Conservation (phyloP, 352 stramenopile species). For the Pythium scleroteichum region DNA sequence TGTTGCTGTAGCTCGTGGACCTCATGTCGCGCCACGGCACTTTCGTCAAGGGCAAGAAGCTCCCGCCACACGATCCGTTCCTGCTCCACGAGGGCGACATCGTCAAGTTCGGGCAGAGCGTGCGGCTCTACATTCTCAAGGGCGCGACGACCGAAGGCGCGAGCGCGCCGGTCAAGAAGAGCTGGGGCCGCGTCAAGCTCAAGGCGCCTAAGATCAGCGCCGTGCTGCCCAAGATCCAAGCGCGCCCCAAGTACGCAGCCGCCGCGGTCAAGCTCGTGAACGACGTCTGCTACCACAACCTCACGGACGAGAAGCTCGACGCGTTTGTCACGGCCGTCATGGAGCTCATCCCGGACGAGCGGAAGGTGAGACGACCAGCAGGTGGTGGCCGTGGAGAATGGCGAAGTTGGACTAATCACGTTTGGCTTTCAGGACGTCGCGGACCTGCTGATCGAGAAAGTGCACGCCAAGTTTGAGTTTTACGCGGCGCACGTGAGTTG, state of each 20-base stretch:
- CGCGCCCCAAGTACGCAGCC: slow-evolving; percentile 57
- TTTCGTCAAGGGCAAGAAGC: slow-evolving; percentile 81
- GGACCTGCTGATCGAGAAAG: slow-evolving; percentile 82
- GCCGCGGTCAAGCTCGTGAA: slow-evolving; percentile 80
- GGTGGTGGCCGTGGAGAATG: too few relatives aligned
- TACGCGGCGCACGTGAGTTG: slow-evolving; percentile 65
- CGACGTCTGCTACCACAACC: slow-evolving; percentile 76
- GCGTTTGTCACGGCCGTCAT: slow-evolving; percentile 67
- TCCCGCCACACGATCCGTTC: slow-evolving; percentile 82
- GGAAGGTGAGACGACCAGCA: slow-evolving; percentile 42
- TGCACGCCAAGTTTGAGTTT: slow-evolving; percentile 83
- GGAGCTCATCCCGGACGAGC: slow-evolving; percentile 68
- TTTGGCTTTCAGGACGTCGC: slow-evolving; percentile 73
- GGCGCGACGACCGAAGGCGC: slow-evolving; percentile 57
- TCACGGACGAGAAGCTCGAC: slow-evolving; percentile 73
- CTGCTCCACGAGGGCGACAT: slow-evolving; percentile 84
- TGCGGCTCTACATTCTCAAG: slow-evolving; percentile 84
- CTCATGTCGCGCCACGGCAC: slow-evolving; percentile 89
- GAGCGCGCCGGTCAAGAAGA: slow-evolving; percentile 79
- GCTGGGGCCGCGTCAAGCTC: slow-evolving; percentile 75
- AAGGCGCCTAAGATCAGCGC: slow-evolving; percentile 72
- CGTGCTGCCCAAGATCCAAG: slow-evolving; percentile 66
- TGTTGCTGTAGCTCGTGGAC: slow-evolving; percentile 67
- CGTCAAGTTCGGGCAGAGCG: slow-evolving; percentile 87
- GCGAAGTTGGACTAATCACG: too few relatives aligned